Evolutionary conservation across 164 flowering plant genomes (phyloP), one percentile per base, ranked within the genome.

Genomic region (Santalum album): DNA sequence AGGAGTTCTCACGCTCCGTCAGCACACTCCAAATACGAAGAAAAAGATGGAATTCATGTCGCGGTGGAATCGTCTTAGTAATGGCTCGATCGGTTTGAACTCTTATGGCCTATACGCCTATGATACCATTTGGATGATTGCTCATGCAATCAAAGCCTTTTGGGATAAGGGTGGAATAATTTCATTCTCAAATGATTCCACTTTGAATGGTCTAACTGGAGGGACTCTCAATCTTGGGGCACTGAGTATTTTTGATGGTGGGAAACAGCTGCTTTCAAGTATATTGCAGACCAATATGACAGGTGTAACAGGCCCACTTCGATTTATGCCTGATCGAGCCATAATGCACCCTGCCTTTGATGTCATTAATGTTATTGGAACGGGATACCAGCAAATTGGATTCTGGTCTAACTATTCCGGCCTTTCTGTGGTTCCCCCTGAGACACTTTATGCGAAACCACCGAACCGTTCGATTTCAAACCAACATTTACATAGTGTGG

Each of bases 361-460:
- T 18, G 51, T 83, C 29, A 64, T 83, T 3, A 83, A 83, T 48
- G 73, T 77, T 6, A 35, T 75, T 22, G 74, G 68, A 51, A 55
- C 44, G 42, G 73, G 79, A 34, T 56, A 34, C 54, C 55, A 45
- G 56, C 60, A 40, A 54, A 69, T 83, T 26, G 90, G 90, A n/a
- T 83, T 73, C 65, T 83, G 90, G 90, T 68, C 82, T 22, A 77
- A 78, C 47, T 64, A 83, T 35, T 78, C 86, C 7, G 79, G 84
- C 1, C 68, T 83, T 4, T 80, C 90, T 25, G 65, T 78, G 59
- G 63, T 60, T 43, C 46, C 79, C 10, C 90, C 90, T 0, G 90
- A 83, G 59, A 51, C 49, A 17, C 71, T 78, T 11, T 75, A 71
- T 39, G 52, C 21, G 4, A 75, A 69, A 51, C 65, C 76, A 12